These are phyloP conservation scores for Colletotrichum scovillei DNA, from an alignment of 2,329 filamentous ascomycete species.

Conservation along the genomic window DNA sequence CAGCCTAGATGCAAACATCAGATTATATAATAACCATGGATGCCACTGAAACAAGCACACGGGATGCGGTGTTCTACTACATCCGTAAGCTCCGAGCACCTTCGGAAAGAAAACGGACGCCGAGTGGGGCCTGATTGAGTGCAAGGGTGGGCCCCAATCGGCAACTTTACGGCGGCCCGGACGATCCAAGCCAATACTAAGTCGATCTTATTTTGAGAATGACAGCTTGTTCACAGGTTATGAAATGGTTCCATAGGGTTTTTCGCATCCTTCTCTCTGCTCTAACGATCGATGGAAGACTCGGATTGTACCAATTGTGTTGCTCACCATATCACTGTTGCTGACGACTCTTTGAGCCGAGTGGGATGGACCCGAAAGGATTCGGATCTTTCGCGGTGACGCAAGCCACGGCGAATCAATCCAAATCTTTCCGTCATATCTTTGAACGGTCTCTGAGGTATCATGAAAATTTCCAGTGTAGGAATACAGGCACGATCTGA, in stretches of 20 bases:
- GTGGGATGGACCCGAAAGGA: not conserved
- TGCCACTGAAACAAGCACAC: not conserved
- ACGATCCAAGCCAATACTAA: not conserved
- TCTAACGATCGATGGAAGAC: no score
- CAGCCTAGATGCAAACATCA: no score
- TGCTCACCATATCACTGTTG: no score
- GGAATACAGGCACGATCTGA: no score
- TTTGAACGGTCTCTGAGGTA: not conserved
- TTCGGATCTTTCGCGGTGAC: not conserved
- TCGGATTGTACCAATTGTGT: not conserved
- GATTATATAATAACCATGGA: not conserved
- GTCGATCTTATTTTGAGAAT: no score
- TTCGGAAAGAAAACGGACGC: conserved; percentile 5
- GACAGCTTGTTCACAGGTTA: no score
- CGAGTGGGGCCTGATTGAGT: not conserved
- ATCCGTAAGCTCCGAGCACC: conserved; percentile 15
- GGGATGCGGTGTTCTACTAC: not conserved
- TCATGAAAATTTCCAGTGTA: no score
- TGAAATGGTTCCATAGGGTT: not conserved
- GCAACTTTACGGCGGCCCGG: not conserved
- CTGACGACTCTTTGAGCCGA: not conserved
- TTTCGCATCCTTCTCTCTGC: not conserved
- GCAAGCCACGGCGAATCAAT: not conserved
- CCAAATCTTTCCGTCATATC: not conserved
- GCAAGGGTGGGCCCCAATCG: not conserved